Base-by-base conservation (phyloP, 1,139 yeast genomes). In the Suhomyces yuchorum region DNA sequence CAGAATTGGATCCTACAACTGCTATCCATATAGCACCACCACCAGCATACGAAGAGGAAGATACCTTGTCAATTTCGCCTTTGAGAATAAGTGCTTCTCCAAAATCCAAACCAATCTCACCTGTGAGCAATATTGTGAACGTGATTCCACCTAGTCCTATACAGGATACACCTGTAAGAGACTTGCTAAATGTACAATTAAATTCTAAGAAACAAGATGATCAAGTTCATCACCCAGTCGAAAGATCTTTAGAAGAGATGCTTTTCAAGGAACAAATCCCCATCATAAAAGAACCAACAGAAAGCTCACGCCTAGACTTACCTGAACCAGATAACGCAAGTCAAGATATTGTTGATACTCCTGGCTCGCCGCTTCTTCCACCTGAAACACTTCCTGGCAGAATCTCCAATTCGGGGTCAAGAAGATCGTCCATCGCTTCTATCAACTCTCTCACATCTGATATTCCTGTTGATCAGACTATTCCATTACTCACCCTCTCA, bases 31-130 rank as follows among this genome's bases (percentile, higher is more conserved):
- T 58, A 8, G 55, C 57, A 1, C 63, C 67, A 1, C 70, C 73
- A 11, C 78, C 78, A 4, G 78, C 80, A 1, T 74, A 77, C 3
- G 73, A 73, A 48, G 70, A 65, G 40, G 67, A 61, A 30, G 49
- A 45, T 9, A 50, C 57, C 12, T 37, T 52, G 9, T 49, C 57
- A 8, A 43, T 56, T 33, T 66, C 75, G 4, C 81, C 81, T 3
- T 55, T 66, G 37, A 53, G 70, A 40, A 61, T 64, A 4, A 64
- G 58, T 39, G 55, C 50, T 5, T 42, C 55, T 4, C 32, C 44
- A 8, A 28, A 23, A 23, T 35, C 24, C 3, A 11, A 30, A 19
- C 26, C 42, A 4, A 35, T 22, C 6, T 37, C 41, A 11, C 37
- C 37, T 7, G 15, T 23, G 7, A 33, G 32, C 4, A 34, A 17